These are phyloP conservation scores for Trichoderma hamatum DNA, from an alignment of 2,329 filamentous ascomycete species.

Conservation along the genomic window DNA sequence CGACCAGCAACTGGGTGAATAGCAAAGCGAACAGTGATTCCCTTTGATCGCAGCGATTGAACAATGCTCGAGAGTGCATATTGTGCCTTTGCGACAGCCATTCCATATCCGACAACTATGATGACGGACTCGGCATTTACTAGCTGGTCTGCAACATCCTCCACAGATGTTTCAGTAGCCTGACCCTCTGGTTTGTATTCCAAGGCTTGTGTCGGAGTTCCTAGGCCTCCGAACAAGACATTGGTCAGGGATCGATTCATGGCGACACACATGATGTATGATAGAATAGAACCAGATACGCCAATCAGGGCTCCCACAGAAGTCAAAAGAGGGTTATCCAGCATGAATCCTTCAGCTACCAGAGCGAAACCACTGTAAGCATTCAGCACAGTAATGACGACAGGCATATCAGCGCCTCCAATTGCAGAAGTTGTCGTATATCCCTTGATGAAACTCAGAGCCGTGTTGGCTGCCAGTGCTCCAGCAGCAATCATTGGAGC, in stretches of 20 bases:
- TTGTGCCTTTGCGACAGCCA: slow-evolving; percentile 93
- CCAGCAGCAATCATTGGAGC: slow-evolving; percentile 77
- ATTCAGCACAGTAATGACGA: slow-evolving; percentile 88
- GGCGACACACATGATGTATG: slow-evolving; percentile 83
- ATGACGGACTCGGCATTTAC: slow-evolving; percentile 81
- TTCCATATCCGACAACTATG: slow-evolving; percentile 88
- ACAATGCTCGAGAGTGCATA: slow-evolving; percentile 88
- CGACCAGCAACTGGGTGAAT: slow-evolving; percentile 89
- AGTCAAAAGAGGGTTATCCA: slow-evolving; percentile 82
- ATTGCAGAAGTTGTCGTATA: slow-evolving; percentile 88
- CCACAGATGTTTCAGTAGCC: slow-evolving; percentile 75
- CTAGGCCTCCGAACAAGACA: slow-evolving; percentile 76
- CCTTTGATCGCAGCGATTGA: slow-evolving; percentile 69
- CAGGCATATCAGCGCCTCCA: slow-evolving; percentile 91
- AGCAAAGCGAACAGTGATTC: slow-evolving; percentile 82
- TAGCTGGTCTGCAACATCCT: slow-evolving; percentile 78
- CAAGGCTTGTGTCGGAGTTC: slow-evolving; percentile 58
- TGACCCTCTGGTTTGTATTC: slow-evolving; percentile 79
- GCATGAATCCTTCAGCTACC: slow-evolving; percentile 89
- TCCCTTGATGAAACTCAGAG: slow-evolving; percentile 81
- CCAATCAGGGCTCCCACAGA: slow-evolving; percentile 86
- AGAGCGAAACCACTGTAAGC: slow-evolving; percentile 90
- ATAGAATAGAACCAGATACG: slow-evolving; percentile 85
- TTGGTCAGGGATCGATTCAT: slow-evolving; percentile 93
- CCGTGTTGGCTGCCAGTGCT: slow-evolving; percentile 74